Evolutionary conservation across 495 filamentous ascomycete species (phyloP), one percentile per base, ranked within the genome.

Genomic region (Aspergillus nidulans): DNA sequence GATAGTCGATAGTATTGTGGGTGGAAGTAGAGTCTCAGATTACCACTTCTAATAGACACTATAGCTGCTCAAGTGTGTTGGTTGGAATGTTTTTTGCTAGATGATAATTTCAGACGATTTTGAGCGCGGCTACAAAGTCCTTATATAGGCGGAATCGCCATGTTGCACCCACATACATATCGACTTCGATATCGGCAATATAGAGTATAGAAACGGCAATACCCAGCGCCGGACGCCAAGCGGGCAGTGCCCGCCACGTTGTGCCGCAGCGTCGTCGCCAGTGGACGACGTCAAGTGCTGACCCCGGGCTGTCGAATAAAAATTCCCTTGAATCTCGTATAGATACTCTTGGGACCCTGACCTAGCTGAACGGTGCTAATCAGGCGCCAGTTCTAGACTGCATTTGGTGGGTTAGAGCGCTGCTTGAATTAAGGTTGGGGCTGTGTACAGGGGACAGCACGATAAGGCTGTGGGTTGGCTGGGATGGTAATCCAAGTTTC

Each of bases 401-500:
- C 6, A 34, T 36, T 13, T 1, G 24, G 45, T 12, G 45, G 18
- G 16, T 49, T 49, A 28, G 4, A 32, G 45, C 45, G 45, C 45
- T 32, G 45, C 42, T 28, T 34, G 45, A 36, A 32, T 26, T 21
- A 13, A 28, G 21, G n/a, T 6, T 25, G 12, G 2, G 5, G 1
- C n/a, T n/a, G n/a, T n/a, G n/a, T n/a, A n/a, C n/a, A n/a, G n/a
- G n/a, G n/a, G n/a, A n/a, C n/a, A n/a, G n/a, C n/a, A 19, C 19
- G 39, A 41, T 49, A 49, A 49, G 45, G 45, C 45, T 49, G 45
- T 30, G 26, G 26, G 10, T 30, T 30, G n/a, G n/a, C n/a, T n/a
- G n/a, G n/a, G n/a, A n/a, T n/a, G n/a, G n/a, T n/a, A n/a, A n/a
- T n/a, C n/a, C n/a, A n/a, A n/a, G n/a, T n/a, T n/a, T n/a, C n/a